Conservation (phyloP, 495 filamentous ascomycete species). For the Penicillium dipodomyicola region DNA sequence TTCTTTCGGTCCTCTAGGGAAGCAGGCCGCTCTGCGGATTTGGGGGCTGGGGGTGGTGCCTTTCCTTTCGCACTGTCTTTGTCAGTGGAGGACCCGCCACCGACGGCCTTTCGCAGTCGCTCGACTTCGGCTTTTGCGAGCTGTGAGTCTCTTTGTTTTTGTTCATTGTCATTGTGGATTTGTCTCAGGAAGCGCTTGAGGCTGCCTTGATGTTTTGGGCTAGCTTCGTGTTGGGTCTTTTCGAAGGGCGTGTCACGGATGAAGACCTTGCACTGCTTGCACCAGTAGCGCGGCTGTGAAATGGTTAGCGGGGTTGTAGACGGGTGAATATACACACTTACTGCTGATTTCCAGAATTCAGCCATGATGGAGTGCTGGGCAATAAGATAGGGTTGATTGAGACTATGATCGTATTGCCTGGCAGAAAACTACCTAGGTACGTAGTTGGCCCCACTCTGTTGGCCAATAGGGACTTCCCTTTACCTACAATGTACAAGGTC, state of each 20-base stretch:
- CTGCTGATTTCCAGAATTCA: slow-evolving; percentile 99
- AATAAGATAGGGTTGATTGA: background rate
- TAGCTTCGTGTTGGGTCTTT: slow-evolving; percentile 85
- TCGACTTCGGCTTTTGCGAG: slow-evolving; percentile 84
- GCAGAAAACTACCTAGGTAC: background rate
- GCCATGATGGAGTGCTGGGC: slow-evolving; percentile 58
- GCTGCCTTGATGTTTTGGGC: slow-evolving; percentile 78
- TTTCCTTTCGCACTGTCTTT: slow-evolving; percentile 26
- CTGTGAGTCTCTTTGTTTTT: slow-evolving; percentile 72
- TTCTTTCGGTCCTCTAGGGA: slow-evolving; percentile 71
- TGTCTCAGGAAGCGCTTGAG: slow-evolving; percentile 89
- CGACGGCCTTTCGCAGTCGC: slow-evolving; percentile 74
- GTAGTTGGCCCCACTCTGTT: no score
- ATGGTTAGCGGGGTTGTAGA: slow-evolving; percentile 1
- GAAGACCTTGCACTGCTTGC: slow-evolving; percentile 92
- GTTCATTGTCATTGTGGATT: slow-evolving; percentile 77
- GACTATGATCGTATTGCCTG: background rate
- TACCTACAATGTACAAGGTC: no score
- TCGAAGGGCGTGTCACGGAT: slow-evolving; percentile 91
- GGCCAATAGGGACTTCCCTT: no score
- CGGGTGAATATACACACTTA: slow-evolving; percentile 28
- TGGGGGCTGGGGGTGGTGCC: slow-evolving; percentile 21
- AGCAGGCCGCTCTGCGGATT: slow-evolving; percentile 32
- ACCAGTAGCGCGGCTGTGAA: slow-evolving; percentile 81
- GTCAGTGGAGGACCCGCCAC: slow-evolving; percentile 35